Percentiles rank a stretch among this genome's conserved stretches.
Evolutionary conservation across 2,329 filamentous ascomycete species (phyloP).

Genomic region (Claviceps lovelessii): DNA sequence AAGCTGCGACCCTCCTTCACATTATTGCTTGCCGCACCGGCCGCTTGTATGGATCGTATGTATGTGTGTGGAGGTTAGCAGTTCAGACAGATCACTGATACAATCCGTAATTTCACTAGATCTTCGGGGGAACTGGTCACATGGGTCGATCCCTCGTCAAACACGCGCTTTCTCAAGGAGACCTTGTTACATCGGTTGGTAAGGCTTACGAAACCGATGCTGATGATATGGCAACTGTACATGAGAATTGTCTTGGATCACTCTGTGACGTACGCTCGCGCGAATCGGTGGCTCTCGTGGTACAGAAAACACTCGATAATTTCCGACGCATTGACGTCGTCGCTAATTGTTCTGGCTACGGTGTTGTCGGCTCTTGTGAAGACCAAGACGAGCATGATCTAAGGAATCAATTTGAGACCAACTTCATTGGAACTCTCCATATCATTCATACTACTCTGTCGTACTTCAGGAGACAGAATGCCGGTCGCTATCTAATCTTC

Average conservation of each 20-base stretch:
- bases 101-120: conserved; percentile 27
- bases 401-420: conserved; percentile 92
- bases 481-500: conserved; percentile 83
- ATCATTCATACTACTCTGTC: conserved; percentile 82
- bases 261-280: conserved; percentile 80
- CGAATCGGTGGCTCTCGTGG: conserved; percentile 58
- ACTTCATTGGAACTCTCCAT: conserved; percentile 89
- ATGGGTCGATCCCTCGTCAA: conserved; percentile 87
- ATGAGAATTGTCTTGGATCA: conserved; percentile 61
- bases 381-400: conserved; percentile 94
- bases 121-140: conserved; percentile 94
- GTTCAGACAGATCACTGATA: background rate
- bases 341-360: conserved; percentile 88
- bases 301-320: conserved; percentile 53
- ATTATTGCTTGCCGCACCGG: conserved; percentile 51
- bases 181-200: conserved; percentile 76
- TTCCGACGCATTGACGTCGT: conserved; percentile 81
- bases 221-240: conserved; percentile 56
- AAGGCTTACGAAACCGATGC: conserved; percentile 63
- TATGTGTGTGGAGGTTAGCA: background rate
- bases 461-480: conserved; percentile 64
- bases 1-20: conserved; percentile 72
- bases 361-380: conserved; percentile 88
- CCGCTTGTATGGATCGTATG: conserved; percentile 70
- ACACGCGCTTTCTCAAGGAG: conserved; percentile 62